Conservation (phyloP, 2,329 filamentous ascomycete species). For the Colletotrichum cordylinicola region DNA sequence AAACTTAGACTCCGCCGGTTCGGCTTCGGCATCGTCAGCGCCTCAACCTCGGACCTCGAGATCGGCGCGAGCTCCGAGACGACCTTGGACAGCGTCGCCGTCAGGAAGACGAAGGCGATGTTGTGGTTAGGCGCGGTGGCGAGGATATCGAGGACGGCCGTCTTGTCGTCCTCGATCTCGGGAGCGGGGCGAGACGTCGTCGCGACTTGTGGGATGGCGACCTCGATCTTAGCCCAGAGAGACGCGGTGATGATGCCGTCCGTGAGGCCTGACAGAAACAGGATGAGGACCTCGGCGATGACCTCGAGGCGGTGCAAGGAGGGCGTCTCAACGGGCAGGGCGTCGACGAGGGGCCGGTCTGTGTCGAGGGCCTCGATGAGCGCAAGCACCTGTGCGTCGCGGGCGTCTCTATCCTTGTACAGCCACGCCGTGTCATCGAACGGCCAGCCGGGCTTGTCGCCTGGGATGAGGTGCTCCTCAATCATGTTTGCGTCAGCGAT, state of each 20-base stretch:
- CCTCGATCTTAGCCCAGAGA: slow-evolving; percentile 75
- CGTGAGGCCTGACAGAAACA: slow-evolving; percentile 76
- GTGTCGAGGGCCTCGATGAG: slow-evolving; percentile 75
- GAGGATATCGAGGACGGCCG: slow-evolving; percentile 73
- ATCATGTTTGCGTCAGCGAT: slow-evolving; percentile 69
- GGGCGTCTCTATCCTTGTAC: slow-evolving; percentile 27
- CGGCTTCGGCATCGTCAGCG: slow-evolving; percentile 29
- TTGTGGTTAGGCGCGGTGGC: slow-evolving; percentile 77
- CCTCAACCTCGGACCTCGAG: slow-evolving; percentile 40
- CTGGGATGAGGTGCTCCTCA: slow-evolving; percentile 56
- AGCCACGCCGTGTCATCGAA: slow-evolving; percentile 51
- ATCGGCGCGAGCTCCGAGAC: slow-evolving; percentile 53
- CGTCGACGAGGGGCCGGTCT: slow-evolving; percentile 65
- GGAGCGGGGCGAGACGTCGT: slow-evolving; percentile 18
- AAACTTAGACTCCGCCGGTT: slow-evolving; percentile 53
- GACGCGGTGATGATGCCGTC: slow-evolving; percentile 78
- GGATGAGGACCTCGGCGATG: slow-evolving; percentile 72
- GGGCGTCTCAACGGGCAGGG: slow-evolving; percentile 67
- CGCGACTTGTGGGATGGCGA: slow-evolving; percentile 51
- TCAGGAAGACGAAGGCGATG: slow-evolving; percentile 88
- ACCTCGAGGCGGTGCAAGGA: slow-evolving; percentile 76
- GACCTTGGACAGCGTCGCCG: slow-evolving; percentile 71
- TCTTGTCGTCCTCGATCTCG: slow-evolving; percentile 50
- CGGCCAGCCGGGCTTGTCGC: slow-evolving; percentile 63
- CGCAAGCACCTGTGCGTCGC: slow-evolving; percentile 33